Evolutionary conservation across 1,139 yeast genomes (phyloP).

Genomic region (Petasospora rhodanensis): DNA sequence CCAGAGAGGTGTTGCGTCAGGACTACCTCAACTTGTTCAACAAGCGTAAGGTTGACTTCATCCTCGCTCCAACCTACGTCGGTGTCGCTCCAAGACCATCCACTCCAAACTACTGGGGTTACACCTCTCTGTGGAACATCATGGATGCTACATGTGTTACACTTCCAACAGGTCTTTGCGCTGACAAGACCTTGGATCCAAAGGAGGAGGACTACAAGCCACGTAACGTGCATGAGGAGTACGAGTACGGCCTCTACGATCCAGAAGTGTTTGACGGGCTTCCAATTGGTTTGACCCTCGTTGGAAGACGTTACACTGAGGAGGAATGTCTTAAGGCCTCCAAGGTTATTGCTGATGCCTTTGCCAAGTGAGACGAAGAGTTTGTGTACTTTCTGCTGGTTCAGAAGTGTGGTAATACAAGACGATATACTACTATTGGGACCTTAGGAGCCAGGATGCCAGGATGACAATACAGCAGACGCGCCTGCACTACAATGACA

Average conservation of each 20-base stretch:
- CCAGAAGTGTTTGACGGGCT: constrained; percentile 41
- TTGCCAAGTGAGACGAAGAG: no score
- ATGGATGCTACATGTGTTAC: constrained; percentile 59
- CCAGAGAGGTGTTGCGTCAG: constrained; percentile 52
- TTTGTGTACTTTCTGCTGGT: no score
- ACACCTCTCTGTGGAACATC: constrained; percentile 63
- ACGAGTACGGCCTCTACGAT: constrained; percentile 29
- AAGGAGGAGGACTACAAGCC: constrained; percentile 25
- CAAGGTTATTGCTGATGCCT: constrained; percentile 19
- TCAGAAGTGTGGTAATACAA: no score
- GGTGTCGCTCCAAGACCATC: constrained; percentile 71
- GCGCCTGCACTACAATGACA: no score
- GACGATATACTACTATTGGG: no score
- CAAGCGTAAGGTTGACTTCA: constrained; percentile 57
- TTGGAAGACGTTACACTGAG: constrained; percentile 49
- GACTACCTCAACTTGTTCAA: constrained; percentile 49
- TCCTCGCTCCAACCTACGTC: constrained; percentile 63
- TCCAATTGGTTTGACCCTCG: constrained; percentile 48
- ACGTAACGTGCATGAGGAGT: constrained; percentile 25
- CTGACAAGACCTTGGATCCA: constrained; percentile 35
- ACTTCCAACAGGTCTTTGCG: constrained; percentile 58
- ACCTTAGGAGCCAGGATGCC: no score
- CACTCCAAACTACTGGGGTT: constrained; percentile 69
- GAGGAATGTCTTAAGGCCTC: constrained; percentile 47
- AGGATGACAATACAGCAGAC: no score